These are phyloP conservation scores for Fusarium paranaense DNA, from an alignment of 2,329 filamentous ascomycete genomes.

Conservation along the genomic window DNA sequence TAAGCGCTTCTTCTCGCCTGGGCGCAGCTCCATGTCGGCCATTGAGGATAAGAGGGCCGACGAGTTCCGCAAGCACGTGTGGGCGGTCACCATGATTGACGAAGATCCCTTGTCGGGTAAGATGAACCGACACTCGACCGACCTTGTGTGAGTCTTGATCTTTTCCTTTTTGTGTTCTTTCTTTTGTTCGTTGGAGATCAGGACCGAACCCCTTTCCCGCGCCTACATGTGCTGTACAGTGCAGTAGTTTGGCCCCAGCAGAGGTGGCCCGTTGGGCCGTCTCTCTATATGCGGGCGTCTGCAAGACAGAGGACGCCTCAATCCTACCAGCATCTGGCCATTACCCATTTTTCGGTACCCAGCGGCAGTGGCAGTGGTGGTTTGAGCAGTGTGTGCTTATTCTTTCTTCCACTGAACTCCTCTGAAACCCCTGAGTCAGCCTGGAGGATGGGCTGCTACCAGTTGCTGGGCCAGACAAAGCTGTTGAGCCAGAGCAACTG, in stretches of 20 bases:
- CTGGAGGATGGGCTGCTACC: not conserved
- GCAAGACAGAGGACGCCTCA: conserved; percentile 1
- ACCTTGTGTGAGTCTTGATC: conserved; percentile 36
- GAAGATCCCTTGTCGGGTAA: conserved; percentile 37
- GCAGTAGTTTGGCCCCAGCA: not conserved
- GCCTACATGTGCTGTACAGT: not conserved
- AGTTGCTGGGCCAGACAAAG: conserved; percentile 14
- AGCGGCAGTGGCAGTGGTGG: not conserved
- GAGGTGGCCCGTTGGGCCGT: not conserved
- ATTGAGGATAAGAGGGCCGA: conserved; percentile 43
- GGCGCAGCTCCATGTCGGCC: conserved; percentile 44
- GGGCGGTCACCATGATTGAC: conserved; percentile 44
- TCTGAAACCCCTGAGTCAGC: not conserved
- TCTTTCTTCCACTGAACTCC: not conserved
- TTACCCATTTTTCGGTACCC: conserved; percentile 4
- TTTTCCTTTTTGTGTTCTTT: not conserved
- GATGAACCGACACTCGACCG: conserved; percentile 33
- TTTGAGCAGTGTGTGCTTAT: conserved; percentile 8
- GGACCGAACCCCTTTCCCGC: not conserved
- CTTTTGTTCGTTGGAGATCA: conserved; percentile 11
- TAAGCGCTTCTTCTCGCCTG: conserved; percentile 42
- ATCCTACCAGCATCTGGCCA: conserved; percentile 7
- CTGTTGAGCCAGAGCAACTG: not conserved
- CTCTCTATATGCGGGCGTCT: not conserved
- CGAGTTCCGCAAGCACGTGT: conserved; percentile 43